Conservation (phyloP, 345 rosid genomes). For the Eucalyptus pumila region DNA sequence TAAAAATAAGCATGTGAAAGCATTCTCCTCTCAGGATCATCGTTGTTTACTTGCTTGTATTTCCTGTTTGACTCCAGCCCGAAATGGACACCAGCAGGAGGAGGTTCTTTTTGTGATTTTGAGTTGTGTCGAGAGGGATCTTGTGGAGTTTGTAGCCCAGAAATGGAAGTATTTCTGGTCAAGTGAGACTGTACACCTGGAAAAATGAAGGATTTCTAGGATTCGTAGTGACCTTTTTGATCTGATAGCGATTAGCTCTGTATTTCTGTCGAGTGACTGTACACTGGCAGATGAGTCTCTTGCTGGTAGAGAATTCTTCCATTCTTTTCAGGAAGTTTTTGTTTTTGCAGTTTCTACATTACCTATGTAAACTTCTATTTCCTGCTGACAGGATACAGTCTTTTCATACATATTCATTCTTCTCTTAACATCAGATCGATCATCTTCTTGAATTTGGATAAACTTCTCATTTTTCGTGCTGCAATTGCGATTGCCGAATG, state of each 20-base stretch:
- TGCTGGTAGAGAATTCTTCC: background rate
- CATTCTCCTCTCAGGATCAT: background rate
- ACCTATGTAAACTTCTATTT: background rate
- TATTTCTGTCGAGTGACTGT: background rate
- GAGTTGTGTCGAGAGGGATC: background rate
- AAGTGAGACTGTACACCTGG: background rate
- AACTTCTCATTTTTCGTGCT: background rate
- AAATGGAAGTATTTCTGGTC: background rate
- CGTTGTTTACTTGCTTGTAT: background rate
- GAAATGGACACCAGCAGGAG: conserved; percentile 97
- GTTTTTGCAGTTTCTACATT: background rate
- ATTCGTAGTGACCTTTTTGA: background rate
- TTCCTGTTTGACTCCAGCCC: conserved; percentile 26
- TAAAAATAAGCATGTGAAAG: background rate
- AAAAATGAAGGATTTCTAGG: background rate
- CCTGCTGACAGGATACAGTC: background rate
- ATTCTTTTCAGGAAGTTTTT: background rate
- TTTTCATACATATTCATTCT: background rate
- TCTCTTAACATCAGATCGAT: background rate
- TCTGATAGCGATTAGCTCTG: background rate
- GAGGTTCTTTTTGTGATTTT: conserved; percentile 74
- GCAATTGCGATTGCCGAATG: background rate
- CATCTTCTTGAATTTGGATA: background rate
- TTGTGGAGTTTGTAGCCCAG: background rate
- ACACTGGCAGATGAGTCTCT: background rate